phyloP scores from a whole-genome alignment of 179 eudicot genomes.

The Spinacia oleracea region DNA sequence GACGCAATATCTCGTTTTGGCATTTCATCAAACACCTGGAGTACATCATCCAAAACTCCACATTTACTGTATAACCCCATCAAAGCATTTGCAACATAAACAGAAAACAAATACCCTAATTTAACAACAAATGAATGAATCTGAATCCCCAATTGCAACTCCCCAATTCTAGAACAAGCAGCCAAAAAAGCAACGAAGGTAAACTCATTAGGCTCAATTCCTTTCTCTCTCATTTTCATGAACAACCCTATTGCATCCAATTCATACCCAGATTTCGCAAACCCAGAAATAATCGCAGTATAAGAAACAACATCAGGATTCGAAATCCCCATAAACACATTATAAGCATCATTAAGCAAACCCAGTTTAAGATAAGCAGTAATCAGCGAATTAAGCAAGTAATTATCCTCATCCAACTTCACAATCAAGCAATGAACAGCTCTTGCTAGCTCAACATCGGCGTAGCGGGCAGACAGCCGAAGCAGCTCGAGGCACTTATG shows the following conservation, averaged over 20 bases:
- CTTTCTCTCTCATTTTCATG: constrained; percentile 52
- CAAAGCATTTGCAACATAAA: constrained; percentile 60
- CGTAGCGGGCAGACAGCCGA: constrained; percentile 39
- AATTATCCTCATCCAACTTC: constrained; percentile 50
- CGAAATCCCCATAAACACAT: constrained; percentile 40
- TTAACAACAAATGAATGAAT: constrained; percentile 57
- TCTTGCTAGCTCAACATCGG: constrained; percentile 48
- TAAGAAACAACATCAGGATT: constrained; percentile 71
- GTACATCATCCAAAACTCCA: constrained; percentile 47
- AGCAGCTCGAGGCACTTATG: constrained; percentile 47
- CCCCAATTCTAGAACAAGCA: constrained; percentile 55
- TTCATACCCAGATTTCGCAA: constrained; percentile 49
- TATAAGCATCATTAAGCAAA: constrained; percentile 41
- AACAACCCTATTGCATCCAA: constrained; percentile 55
- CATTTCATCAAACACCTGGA: constrained; percentile 67
- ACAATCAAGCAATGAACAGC: constrained; percentile 59
- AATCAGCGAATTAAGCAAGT: constrained; percentile 51
- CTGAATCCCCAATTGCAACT: constrained; percentile 55
- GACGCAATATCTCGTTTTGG: constrained; percentile 61
- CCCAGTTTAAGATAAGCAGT: constrained; percentile 65
- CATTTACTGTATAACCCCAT: constrained; percentile 62
- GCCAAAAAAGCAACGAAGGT: constrained; percentile 71
- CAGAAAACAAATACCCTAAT: constrained; percentile 41
- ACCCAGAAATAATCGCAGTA: constrained; percentile 57
- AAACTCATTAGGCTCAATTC: constrained; percentile 69